Base-by-base conservation (phyloP, 2,329 filamentous ascomycete species). In the Lecanosticta acicola region DNA sequence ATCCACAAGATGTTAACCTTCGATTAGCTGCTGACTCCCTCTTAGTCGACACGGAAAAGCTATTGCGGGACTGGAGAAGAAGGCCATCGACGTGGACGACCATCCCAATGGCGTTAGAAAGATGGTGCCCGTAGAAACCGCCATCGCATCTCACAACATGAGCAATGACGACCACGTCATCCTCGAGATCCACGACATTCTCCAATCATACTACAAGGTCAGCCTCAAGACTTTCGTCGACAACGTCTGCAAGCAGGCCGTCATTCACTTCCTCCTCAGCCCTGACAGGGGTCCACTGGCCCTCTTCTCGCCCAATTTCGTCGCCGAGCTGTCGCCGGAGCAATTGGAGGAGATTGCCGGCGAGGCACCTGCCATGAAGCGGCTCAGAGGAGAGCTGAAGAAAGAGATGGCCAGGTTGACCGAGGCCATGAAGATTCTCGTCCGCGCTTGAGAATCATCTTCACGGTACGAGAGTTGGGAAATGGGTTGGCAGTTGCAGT, bases 201-300 rank as follows among this genome's bases (percentile, higher is more conserved):
- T 86, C 0, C 61, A 70, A 20, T 43, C 53, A 34, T 51, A 51
- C 38, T 40, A 86, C 66, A 72, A 77, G 19, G 75, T 84, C 1
- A 71, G 80, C 0, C 70, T 69, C 10, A 77, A 77, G 56, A 74
- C 80, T 0, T 84, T 87, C 46, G 72, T 83, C 1, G 83, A 87
- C 53, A 74, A 70, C 2, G 62, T 87, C 1, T 80, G 71, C 56
- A 73, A 75, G 49, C 81, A 85, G 51, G 78, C 73, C 0, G 66
- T 77, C 1, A 73, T 77, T 35, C 65, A 80, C 55, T 70, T 71
- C 48, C 68, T 86, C 0, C 62, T 84, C 0, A 65, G 64, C 1
- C 72, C 75, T 0, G 57, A 69, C 0, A 51, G 68, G 0, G 75
- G 75, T 4, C 80, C 80, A 0, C 64, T 83, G 1, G 68, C 63